These are phyloP conservation scores for Wallacemonas sp. DNA, from an alignment of 208 protist genomes.

Conservation along the genomic window DNA sequence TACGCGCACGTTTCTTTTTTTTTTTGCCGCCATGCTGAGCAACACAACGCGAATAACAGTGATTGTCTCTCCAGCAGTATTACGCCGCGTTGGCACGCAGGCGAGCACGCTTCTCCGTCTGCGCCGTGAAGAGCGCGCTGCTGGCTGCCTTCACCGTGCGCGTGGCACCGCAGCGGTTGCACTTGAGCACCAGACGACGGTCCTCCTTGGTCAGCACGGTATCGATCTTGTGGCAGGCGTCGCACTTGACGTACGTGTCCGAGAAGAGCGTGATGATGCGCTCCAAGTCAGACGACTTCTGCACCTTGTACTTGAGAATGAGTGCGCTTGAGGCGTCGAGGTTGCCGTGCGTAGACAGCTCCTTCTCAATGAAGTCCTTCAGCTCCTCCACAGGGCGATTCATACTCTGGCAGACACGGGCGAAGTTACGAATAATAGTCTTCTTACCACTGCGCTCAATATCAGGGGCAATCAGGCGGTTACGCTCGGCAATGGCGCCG, in stretches of 20 bases:
- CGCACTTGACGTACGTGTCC: conserved; percentile 91
- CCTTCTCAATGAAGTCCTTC: conserved; percentile 90
- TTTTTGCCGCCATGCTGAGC: conserved; percentile 1
- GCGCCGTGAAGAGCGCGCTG: conserved; percentile 67
- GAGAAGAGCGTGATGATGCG: conserved; percentile 84
- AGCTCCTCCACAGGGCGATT: conserved; percentile 85
- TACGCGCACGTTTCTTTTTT: conserved; percentile 3
- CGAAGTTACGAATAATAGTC: conserved; percentile 91
- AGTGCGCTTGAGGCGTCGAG: conserved; percentile 84
- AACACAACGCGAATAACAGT: neutral
- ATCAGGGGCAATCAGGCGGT: conserved; percentile 76
- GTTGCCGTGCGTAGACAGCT: conserved; percentile 85
- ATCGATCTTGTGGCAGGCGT: conserved; percentile 86
- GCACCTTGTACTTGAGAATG: conserved; percentile 89
- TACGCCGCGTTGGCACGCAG: conserved; percentile 33
- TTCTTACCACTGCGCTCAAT: conserved; percentile 89
- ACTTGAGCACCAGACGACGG: conserved; percentile 61
- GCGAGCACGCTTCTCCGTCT: conserved; percentile 80
- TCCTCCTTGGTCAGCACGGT: conserved; percentile 85
- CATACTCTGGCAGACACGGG: conserved; percentile 84
- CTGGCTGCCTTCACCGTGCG: conserved; percentile 66
- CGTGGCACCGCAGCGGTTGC: conserved; percentile 80
- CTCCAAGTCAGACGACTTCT: conserved; percentile 80
- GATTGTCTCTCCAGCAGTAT: conserved; percentile 39
- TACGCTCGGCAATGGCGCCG: conserved; percentile 66